Evolutionary conservation across 129 eudicot genomes (phyloP).

Genomic region (Sambucus nigra): DNA sequence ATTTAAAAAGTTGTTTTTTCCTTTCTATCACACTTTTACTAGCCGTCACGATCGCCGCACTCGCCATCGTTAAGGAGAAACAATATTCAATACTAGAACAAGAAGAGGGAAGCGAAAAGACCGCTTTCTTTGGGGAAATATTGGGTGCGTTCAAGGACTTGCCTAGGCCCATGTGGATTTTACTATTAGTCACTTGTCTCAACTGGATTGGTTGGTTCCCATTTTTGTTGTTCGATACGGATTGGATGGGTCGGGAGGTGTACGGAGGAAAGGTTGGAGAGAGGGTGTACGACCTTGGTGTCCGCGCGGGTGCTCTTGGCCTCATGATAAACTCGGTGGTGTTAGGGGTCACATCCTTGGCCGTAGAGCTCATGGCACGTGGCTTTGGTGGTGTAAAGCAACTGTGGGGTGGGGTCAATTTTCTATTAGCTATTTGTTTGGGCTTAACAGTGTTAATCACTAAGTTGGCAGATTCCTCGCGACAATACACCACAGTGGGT

Average conservation of each 20-base stretch:
- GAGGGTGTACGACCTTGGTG: conserved; percentile 42
- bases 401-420: conserved; percentile 49
- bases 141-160: conserved; percentile 25
- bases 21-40: conserved; percentile 25
- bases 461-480: conserved; percentile 23
- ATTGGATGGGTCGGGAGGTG: conserved; percentile 86
- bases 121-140: conserved; percentile 23
- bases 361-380: conserved; percentile 25
- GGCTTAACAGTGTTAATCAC: conserved; percentile 34
- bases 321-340: conserved; percentile 42
- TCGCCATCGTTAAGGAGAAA: conserved; percentile 17
- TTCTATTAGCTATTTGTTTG: conserved; percentile 33
- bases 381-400: conserved; percentile 31
- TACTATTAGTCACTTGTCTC: conserved; percentile 43
- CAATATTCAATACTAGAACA: conserved; percentile 6
- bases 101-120: conserved; percentile 2
- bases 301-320: conserved; percentile 51
- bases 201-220: conserved; percentile 79
- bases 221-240: conserved; percentile 53
- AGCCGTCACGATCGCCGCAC: conserved; percentile 15
- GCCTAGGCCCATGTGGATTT: conserved; percentile 40
- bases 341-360: conserved; percentile 38
- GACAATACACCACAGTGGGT: conserved; percentile 7
- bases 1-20: conserved; percentile 56
- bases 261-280: conserved; percentile 52